These are phyloP conservation scores for Ananas comosus DNA, from an alignment of 176 grass and related monocot species.

Conservation along the genomic window DNA sequence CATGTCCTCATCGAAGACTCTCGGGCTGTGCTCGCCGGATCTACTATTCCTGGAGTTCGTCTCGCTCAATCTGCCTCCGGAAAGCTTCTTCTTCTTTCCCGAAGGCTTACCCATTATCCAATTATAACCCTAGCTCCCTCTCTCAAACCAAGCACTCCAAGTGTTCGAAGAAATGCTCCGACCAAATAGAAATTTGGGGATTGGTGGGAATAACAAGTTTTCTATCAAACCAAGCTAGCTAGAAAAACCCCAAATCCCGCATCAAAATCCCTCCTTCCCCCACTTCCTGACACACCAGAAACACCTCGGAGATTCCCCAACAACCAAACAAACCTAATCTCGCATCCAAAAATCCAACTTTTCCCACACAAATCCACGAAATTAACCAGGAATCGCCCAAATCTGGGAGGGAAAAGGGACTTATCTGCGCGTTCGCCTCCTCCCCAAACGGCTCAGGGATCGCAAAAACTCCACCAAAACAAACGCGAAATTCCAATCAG, in stretches of 20 bases:
- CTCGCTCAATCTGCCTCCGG: constrained; percentile 19
- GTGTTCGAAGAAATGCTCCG: background rate
- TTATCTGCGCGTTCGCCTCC: constrained; percentile 1
- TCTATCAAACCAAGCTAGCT: background rate
- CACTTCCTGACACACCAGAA: background rate
- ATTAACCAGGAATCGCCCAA: background rate
- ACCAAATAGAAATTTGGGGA: background rate
- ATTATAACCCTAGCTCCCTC: background rate
- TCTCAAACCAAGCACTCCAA: background rate
- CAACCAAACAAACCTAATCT: background rate
- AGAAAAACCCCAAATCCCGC: background rate
- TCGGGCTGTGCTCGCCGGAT: constrained; percentile 10
- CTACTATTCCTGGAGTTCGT: constrained; percentile 41
- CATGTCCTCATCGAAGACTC: constrained; percentile 66
- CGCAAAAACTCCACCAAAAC: background rate
- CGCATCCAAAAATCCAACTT: background rate
- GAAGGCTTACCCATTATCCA: constrained; percentile 67
- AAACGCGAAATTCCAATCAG: background rate
- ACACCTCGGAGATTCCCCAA: background rate
- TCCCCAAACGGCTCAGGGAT: background rate
- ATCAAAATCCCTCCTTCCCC: background rate
- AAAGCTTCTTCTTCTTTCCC: constrained; percentile 54
- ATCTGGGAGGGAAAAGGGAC: background rate
- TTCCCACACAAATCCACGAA: constrained; percentile 5
- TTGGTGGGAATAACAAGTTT: background rate